These are phyloP conservation scores for Xerocomellus intermedius DNA, from an alignment of 768 basidiomycete species.

Conservation along the genomic window DNA sequence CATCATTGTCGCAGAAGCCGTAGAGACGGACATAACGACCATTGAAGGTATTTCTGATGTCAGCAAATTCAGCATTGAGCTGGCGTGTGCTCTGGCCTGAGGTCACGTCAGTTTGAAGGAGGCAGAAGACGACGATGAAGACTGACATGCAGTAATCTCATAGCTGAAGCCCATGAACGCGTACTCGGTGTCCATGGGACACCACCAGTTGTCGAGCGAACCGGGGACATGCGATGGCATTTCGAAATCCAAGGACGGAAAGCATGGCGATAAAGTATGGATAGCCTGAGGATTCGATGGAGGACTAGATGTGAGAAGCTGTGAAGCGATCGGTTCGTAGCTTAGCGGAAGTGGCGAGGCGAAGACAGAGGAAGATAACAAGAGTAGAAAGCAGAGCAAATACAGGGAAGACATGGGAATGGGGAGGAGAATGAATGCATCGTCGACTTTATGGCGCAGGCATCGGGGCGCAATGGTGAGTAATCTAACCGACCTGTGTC, in stretches of 20 bases:
- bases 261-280: slow-evolving; percentile 25
- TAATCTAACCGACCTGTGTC: too few relatives aligned
- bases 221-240: slow-evolving; percentile 53
- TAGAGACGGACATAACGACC: slow-evolving; percentile 63
- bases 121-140: not conserved
- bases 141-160: slow-evolving; percentile 62
- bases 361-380: slow-evolving; percentile 7
- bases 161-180: slow-evolving; percentile 80
- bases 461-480: too few relatives aligned
- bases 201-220: slow-evolving; percentile 61
- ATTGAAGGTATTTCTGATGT: slow-evolving; percentile 58
- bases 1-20: slow-evolving; percentile 38
- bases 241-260: slow-evolving; percentile 44
- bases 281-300: not conserved
- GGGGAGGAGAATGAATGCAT: not conserved
- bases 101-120: not conserved
- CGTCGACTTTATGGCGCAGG: slow-evolving; percentile 7
- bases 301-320: not conserved
- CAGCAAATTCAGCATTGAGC: slow-evolving; percentile 53
- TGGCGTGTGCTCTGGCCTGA: slow-evolving; percentile 56
- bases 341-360: slow-evolving; percentile 16
- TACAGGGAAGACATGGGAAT: slow-evolving; percentile 11
- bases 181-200: slow-evolving; percentile 59
- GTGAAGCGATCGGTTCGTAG: not conserved
- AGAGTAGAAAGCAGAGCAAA: not conserved